Evolutionary conservation across 805 yeast genomes (phyloP), one percentile per base, ranked within the genome.

Genomic region (Wickerhamiella shivajii): DNA sequence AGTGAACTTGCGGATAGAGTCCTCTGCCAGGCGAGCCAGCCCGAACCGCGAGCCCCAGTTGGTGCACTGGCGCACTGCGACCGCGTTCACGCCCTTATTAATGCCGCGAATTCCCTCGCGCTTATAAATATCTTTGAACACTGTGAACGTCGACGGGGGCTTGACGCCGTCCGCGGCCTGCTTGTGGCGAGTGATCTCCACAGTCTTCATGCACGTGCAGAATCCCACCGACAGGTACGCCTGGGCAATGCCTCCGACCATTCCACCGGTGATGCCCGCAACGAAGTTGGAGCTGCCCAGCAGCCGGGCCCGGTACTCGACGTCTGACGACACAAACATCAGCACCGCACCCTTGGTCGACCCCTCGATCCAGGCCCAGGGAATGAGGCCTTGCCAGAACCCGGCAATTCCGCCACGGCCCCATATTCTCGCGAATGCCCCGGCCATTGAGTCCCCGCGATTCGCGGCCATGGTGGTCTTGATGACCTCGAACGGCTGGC

Each of bases 331-430:
- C 21, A 84, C 95, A 49, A 90, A 90, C 45, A 90, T 65, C 37
- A 90, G 64, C 6, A 85, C 94, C 4, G 97, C 96, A 55, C 98
- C 98, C 57, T 90, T 90, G 23, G 98, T 90, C n/a, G 94, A 79
- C 7, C 95, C 98, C 59, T 87, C 98, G 46, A 90, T 79, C 96
- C 97, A 85, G 5, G 97, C 98, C 98, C 98, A 90, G 29, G 98
- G 98, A 44, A 87, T 85, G 53, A 90, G 66, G 20, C 98, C 98
- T 58, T 90, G 98, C 60, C 85, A 90, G 61, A 85, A 90, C 0
- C 97, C 98, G 18, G 70, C 53, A 12, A 77, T 49, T 34, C 98
- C 98, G 44, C 98, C 98, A 50, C 98, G 73, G 11, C 90, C 67
- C 90, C 93, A 83, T 41, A 90, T 85, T 25, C 72, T 65, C 38